Conservation (phyloP, 768 basidiomycete genomes). For the Royoungia palumana region DNA sequence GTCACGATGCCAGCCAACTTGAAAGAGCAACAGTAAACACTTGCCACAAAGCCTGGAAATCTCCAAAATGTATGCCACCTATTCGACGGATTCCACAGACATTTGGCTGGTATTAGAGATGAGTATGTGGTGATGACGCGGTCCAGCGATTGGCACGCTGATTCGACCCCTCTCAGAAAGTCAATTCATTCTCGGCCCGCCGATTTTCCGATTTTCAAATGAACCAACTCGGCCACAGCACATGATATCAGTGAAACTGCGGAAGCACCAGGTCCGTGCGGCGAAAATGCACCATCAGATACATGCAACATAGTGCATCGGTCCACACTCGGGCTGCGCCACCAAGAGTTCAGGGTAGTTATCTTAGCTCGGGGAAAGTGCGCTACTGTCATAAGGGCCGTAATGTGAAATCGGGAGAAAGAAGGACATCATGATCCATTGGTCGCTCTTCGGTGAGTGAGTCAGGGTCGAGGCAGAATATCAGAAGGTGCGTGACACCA, state of each 20-base stretch:
- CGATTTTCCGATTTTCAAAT: constrained; percentile 1
- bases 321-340: not conserved
- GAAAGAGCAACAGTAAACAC: too few relatives aligned
- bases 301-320: not conserved
- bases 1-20: too few relatives aligned
- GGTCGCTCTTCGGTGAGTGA: not conserved
- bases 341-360: constrained; percentile 3
- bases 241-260: not conserved
- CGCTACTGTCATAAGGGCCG: constrained; percentile 13
- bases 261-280: not conserved
- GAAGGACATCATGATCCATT: not conserved
- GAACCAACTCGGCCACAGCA: not conserved
- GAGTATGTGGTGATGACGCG: too few relatives aligned
- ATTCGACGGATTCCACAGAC: too few relatives aligned
- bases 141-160: too few relatives aligned
- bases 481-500: not conserved
- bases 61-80: too few relatives aligned
- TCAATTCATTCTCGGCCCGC: not conserved
- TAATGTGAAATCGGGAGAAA: constrained; percentile 11
- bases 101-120: too few relatives aligned
- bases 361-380: not conserved
- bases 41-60: too few relatives aligned
- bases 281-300: not conserved
- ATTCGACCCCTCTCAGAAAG: not conserved
- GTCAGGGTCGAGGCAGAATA: constrained; percentile 14